Evolutionary conservation across 305 asterid species (phyloP).

Genomic region (Lippia alba): DNA sequence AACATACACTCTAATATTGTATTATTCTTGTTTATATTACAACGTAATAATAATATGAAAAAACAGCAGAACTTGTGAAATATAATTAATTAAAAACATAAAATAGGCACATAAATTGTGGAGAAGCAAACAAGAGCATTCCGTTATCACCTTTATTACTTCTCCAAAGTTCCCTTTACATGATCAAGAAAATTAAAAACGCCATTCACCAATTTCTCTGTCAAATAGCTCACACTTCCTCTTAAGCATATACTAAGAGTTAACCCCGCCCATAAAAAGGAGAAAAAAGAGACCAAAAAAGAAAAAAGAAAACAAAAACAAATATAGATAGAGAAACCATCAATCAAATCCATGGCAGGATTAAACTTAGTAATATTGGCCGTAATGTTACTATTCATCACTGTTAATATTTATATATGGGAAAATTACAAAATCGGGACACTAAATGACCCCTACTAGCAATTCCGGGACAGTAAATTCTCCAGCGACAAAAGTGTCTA

Average conservation of each 20-base stretch:
- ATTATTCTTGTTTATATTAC: too few species aligned
- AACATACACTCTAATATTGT: too few species aligned
- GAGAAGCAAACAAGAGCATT: conserved; percentile 8
- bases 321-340: conserved; percentile 30
- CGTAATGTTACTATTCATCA: not conserved
- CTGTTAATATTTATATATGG: too few species aligned
- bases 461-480: too few species aligned
- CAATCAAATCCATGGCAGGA: conserved; percentile 24
- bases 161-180: conserved; percentile 32
- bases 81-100: not conserved
- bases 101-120: not conserved
- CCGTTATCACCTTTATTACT: conserved; percentile 23
- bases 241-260: conserved; percentile 18
- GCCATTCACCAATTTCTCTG: conserved; percentile 20
- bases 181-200: conserved; percentile 26
- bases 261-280: conserved; percentile 22
- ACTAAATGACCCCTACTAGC: too few species aligned
- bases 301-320: not conserved
- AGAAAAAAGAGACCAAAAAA: conserved; percentile 13
- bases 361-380: not conserved
- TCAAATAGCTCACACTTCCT: conserved; percentile 29
- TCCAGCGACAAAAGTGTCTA: too few species aligned
- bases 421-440: too few species aligned
- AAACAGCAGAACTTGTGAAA: not conserved
- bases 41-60: not conserved